Percentiles rank a stretch among this genome's conserved stretches.
These are phyloP conservation scores for Apiotrichum brassicae DNA, from an alignment of 1,284 basidiomycete genomes.

Conservation along the genomic window DNA sequence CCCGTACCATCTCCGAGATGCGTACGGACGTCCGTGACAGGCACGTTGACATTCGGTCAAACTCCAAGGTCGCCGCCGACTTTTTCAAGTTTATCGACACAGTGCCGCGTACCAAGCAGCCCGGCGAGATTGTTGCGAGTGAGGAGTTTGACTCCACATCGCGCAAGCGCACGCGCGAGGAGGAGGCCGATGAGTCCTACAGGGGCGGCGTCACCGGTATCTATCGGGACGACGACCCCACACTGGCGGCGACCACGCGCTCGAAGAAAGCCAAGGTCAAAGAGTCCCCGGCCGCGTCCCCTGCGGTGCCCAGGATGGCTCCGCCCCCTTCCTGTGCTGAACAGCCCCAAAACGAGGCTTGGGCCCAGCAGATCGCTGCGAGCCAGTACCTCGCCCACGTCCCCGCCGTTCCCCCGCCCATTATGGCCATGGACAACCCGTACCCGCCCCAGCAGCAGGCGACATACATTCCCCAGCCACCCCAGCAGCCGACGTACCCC, in stretches of 20 bases:
- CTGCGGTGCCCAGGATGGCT: background rate
- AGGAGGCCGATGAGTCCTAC: slow-evolving; percentile 10
- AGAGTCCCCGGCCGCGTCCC: background rate
- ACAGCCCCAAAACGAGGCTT: background rate
- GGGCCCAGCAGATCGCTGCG: background rate
- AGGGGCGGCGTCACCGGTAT: background rate
- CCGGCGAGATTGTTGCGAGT: slow-evolving; percentile 11
- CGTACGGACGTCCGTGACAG: slow-evolving; percentile 22
- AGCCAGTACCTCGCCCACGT: background rate
- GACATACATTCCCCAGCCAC: background rate
- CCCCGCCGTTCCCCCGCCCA: slow-evolving; percentile 1
- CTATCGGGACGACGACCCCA: background rate
- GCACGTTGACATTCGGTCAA: slow-evolving; percentile 27
- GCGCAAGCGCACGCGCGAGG: slow-evolving; percentile 14
- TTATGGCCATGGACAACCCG: slow-evolving; percentile 12
- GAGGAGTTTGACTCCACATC: background rate
- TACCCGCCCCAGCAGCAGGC: background rate
- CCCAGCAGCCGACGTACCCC: background rate
- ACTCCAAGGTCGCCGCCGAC: slow-evolving; percentile 14
- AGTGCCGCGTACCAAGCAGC: slow-evolving; percentile 18
- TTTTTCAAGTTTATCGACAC: slow-evolving; percentile 19
- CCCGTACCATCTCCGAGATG: slow-evolving; percentile 28
- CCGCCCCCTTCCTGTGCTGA: background rate
- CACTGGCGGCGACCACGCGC: slow-evolving; percentile 4
- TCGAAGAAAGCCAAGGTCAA: slow-evolving; percentile 7